Evolutionary conservation across 768 basidiomycete genomes (phyloP).

Genomic region (Basidioascus undulatus): DNA sequence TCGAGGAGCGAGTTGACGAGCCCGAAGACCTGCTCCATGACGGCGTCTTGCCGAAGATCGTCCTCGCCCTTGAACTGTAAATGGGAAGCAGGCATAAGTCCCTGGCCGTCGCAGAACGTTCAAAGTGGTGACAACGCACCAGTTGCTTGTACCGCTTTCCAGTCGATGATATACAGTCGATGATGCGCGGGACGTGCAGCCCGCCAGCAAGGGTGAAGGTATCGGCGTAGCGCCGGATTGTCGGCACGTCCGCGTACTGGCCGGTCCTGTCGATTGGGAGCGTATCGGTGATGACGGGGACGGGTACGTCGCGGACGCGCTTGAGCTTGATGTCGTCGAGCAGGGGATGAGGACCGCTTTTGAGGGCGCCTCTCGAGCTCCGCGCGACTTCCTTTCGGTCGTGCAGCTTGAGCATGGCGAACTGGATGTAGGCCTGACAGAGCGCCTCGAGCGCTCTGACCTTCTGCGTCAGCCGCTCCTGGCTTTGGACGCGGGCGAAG

Average conservation of each 20-base stretch:
- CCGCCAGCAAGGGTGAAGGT: slow-evolving; percentile 49
- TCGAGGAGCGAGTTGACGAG: slow-evolving; percentile 57
- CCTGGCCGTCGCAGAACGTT: background rate
- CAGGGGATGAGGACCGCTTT: too few species aligned
- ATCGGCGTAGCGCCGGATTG: slow-evolving; percentile 36
- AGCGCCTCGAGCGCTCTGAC: too few species aligned
- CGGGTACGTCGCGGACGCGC: slow-evolving; percentile 29
- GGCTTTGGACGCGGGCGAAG: slow-evolving; percentile 23
- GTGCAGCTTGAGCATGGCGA: too few species aligned
- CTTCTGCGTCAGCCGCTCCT: too few species aligned
- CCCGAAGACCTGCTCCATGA: slow-evolving; percentile 94
- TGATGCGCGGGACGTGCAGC: slow-evolving; percentile 58
- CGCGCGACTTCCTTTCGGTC: too few species aligned
- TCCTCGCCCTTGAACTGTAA: slow-evolving; percentile 79
- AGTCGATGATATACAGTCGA: slow-evolving; percentile 37
- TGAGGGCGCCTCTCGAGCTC: too few species aligned
- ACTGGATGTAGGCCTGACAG: too few species aligned
- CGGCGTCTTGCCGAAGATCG: slow-evolving; percentile 86
- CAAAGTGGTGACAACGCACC: slow-evolving; percentile 25
- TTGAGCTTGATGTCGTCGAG: slow-evolving; percentile 27
- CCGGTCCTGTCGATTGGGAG: slow-evolving; percentile 44
- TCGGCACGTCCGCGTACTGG: slow-evolving; percentile 40
- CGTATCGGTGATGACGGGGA: slow-evolving; percentile 63
- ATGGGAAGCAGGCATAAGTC: background rate
- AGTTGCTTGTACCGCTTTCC: slow-evolving; percentile 49